Conservation (phyloP, 345 rosid species). For the Cochlearia excelsa region DNA sequence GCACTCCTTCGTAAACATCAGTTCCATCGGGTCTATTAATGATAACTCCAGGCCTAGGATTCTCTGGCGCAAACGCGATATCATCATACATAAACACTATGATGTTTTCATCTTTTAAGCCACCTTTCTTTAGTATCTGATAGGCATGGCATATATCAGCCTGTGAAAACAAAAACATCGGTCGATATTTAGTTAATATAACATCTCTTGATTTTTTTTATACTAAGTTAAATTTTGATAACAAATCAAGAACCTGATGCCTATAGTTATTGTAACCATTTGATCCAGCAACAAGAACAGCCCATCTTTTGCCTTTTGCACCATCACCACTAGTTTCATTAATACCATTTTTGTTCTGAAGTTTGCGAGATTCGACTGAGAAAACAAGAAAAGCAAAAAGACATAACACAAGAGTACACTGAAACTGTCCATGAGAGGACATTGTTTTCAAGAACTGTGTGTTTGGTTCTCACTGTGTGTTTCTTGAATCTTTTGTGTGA, state of each 20-base stretch:
- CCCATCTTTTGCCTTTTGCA: slow-evolving; percentile 53
- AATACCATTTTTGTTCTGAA: not conserved
- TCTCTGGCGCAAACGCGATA: slow-evolving; percentile 42
- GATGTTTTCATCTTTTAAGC: slow-evolving; percentile 65
- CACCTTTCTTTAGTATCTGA: slow-evolving; percentile 51
- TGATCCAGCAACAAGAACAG: slow-evolving; percentile 74
- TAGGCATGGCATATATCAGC: slow-evolving; percentile 81
- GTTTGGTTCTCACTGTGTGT: not conserved
- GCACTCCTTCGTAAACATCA: slow-evolving; percentile 63
- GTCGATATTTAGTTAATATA: not conserved
- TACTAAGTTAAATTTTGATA: too few relatives aligned
- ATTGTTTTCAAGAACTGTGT: slow-evolving; percentile 18
- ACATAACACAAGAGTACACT: slow-evolving; percentile 13
- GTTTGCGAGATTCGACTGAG: slow-evolving; percentile 25
- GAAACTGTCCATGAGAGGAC: slow-evolving; percentile 27
- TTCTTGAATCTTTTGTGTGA: slow-evolving; percentile 15
- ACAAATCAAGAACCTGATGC: slow-evolving; percentile 55
- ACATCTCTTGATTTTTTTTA: not conserved
- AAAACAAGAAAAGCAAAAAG: slow-evolving; percentile 24
- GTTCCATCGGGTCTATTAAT: slow-evolving; percentile 61
- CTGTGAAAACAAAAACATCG: slow-evolving; percentile 30
- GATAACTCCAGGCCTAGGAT: slow-evolving; percentile 65
- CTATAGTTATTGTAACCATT: slow-evolving; percentile 46
- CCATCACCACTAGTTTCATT: slow-evolving; percentile 5
- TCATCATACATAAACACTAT: slow-evolving; percentile 83